phyloP scores from a whole-genome alignment of 148 eudicot species.

The Chenopodium formosanum region DNA sequence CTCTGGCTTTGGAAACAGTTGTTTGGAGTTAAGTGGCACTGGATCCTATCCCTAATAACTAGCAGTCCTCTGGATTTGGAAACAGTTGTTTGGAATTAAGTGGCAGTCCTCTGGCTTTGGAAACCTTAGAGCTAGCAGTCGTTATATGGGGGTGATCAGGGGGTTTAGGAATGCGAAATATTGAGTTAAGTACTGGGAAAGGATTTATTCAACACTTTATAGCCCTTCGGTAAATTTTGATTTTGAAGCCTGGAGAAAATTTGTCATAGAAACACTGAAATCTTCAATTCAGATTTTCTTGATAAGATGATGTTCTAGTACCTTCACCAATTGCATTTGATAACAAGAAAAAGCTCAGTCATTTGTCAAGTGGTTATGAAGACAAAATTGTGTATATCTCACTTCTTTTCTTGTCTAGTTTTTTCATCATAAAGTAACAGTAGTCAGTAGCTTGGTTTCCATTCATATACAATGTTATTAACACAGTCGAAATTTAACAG shows the following conservation, averaged over 20 bases:
- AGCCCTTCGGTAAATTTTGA: neutral
- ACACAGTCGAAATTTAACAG: too few relatives aligned
- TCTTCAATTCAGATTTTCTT: neutral
- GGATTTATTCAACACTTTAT: neutral
- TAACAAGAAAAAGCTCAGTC: too few relatives aligned
- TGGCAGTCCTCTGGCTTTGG: too few relatives aligned
- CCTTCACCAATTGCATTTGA: neutral
- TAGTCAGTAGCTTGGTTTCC: conserved; percentile 1
- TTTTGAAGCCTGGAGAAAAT: neutral
- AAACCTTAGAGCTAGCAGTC: neutral
- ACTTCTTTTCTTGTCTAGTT: neutral
- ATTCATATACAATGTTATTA: neutral
- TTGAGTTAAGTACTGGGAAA: neutral
- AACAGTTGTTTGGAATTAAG: too few relatives aligned
- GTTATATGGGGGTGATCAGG: neutral
- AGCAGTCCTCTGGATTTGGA: too few relatives aligned
- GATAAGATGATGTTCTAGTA: neutral
- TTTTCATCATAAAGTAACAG: too few relatives aligned
- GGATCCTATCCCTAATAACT: neutral
- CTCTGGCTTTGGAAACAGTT: neutral
- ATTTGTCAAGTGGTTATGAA: too few relatives aligned
- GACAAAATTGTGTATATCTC: neutral
- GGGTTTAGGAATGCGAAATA: neutral
- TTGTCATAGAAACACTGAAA: neutral
- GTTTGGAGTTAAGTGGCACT: neutral